phyloP scores from a whole-genome alignment of 169 alveolate genomes.

The Fabrea salina region DNA sequence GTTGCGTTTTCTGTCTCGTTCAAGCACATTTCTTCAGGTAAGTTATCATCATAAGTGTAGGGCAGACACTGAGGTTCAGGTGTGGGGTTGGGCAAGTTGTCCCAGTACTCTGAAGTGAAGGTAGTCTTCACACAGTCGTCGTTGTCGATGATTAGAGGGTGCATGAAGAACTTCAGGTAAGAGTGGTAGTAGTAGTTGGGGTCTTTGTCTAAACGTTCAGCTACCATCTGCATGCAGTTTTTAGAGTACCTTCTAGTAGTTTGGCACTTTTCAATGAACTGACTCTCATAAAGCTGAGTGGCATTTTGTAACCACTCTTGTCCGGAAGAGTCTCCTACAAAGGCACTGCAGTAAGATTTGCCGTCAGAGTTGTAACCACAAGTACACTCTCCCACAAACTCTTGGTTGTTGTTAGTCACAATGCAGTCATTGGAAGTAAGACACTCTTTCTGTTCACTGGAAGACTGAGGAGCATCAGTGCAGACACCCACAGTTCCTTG shows the following conservation, averaged over 20 bases:
- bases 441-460: neutral
- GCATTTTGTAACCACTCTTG: neutral
- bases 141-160: neutral
- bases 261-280: neutral
- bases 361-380: slow-evolving; percentile 25
- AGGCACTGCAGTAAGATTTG: slow-evolving; percentile 1
- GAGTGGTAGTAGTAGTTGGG: neutral
- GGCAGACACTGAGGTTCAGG: slow-evolving; percentile 9
- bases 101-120: slow-evolving; percentile 1
- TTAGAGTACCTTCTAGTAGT: neutral
- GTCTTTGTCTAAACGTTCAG: neutral
- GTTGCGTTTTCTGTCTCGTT: neutral
- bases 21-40: neutral
- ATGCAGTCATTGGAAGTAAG: neutral
- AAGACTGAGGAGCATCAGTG: slow-evolving; percentile 14
- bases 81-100: neutral
- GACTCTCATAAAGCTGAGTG: neutral
- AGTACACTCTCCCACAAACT: slow-evolving; percentile 1
- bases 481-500: neutral
- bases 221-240: slow-evolving; percentile 3
- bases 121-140: slow-evolving; percentile 17
- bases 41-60: neutral
- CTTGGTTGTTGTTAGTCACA: neutral
- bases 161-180: slow-evolving; percentile 1
- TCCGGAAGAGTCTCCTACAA: slow-evolving; percentile 24